A percentile compares a stretch with the other conserved stretches of the same genome.
Conservation (phyloP, 306 rosid genomes). For the Medicago ruthenica region DNA sequence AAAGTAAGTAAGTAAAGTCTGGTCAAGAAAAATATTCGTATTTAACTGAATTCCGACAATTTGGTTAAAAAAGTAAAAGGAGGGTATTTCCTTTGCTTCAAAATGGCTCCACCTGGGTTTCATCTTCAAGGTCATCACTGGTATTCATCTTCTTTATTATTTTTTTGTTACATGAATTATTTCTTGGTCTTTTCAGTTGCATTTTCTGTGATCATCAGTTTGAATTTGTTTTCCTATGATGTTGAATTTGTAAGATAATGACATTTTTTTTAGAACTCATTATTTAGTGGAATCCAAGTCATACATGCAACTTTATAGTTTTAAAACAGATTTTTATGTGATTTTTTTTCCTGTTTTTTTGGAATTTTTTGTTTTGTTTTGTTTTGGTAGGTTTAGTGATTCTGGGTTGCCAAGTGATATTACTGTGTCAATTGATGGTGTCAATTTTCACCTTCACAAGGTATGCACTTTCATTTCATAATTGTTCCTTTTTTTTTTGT, state of each 20-base stretch:
- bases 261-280: too few relatives aligned
- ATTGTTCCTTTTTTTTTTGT: conserved; percentile 29
- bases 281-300: conserved; percentile 36
- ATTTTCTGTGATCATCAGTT: conserved; percentile 5
- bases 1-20: too few relatives aligned
- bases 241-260: conserved; percentile 37
- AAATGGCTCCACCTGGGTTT: conserved; percentile 90
- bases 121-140: conserved; percentile 75
- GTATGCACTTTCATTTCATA: conserved; percentile 44
- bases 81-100: conserved; percentile 30
- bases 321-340: conserved; percentile 19
- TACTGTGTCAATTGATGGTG: conserved; percentile 58
- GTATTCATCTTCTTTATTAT: conserved; percentile 45
- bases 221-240: neutral
- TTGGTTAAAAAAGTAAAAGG: neutral
- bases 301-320: conserved; percentile 36
- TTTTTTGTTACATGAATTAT: neutral
- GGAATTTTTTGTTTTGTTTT: too few relatives aligned
- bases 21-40: too few relatives aligned
- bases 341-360: conserved; percentile 10
- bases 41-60: too few relatives aligned
- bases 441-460: conserved; percentile 87
- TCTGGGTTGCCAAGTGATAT: conserved; percentile 80
- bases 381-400: conserved; percentile 68
- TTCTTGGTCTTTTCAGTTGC: neutral